Conservation (phyloP, 805 yeast genomes). For the Lachancea quebecensis region DNA sequence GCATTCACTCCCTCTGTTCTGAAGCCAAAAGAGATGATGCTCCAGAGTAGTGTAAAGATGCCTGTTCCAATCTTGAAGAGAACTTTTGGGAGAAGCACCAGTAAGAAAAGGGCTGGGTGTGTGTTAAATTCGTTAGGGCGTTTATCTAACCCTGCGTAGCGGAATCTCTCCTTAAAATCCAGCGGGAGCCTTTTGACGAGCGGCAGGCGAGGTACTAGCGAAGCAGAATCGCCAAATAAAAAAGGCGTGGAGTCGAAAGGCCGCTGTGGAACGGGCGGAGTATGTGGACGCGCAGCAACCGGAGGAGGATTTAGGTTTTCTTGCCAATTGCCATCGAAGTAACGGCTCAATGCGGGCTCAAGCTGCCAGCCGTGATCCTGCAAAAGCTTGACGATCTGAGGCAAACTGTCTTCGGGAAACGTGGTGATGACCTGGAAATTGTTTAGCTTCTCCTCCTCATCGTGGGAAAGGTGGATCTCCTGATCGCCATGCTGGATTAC, state of each 20-base stretch:
- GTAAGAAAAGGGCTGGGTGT: conserved; percentile 41
- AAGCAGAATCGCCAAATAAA: neutral
- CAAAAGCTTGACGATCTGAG: conserved; percentile 41
- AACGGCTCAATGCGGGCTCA: conserved; percentile 54
- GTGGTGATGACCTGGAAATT: conserved; percentile 47
- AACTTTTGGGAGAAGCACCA: conserved; percentile 51
- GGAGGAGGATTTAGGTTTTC: conserved; percentile 7
- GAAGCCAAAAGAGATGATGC: conserved; percentile 18
- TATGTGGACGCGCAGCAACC: conserved; percentile 3
- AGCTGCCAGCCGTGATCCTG: conserved; percentile 52
- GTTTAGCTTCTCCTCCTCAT: conserved; percentile 38
- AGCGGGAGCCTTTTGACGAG: conserved; percentile 31
- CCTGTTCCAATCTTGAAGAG: conserved; percentile 19
- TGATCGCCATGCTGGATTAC: conserved; percentile 16
- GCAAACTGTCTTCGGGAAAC: conserved; percentile 41
- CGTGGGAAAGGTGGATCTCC: conserved; percentile 32
- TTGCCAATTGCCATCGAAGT: conserved; percentile 50
- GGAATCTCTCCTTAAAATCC: conserved; percentile 21
- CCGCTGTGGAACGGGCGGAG: neutral
- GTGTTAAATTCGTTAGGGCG: conserved; percentile 9
- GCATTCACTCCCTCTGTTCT: conserved; percentile 9
- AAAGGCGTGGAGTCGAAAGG: conserved; percentile 2
- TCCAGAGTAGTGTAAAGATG: conserved; percentile 18
- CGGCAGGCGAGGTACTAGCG: conserved; percentile 26
- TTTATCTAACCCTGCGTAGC: conserved; percentile 21